Conservation (phyloP, 768 basidiomycete species). For the Agaricus blazei region DNA sequence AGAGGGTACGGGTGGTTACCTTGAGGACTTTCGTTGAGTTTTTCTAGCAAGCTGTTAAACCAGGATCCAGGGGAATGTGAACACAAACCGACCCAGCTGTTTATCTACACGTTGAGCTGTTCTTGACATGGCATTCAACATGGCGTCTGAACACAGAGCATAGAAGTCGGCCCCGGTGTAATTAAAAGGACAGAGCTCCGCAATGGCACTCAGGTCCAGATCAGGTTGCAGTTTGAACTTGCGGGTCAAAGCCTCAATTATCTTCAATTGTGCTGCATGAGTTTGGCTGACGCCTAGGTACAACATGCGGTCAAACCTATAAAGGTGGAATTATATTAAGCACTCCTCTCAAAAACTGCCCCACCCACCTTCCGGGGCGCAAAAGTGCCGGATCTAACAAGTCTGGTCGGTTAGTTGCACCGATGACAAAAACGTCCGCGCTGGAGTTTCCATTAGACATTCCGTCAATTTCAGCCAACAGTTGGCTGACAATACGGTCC, state of each 20-base stretch:
- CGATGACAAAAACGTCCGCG: slow-evolving; percentile 86
- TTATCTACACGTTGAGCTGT: slow-evolving; percentile 77
- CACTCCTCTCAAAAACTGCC: not conserved
- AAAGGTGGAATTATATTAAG: slow-evolving; percentile 1
- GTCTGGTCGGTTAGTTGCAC: slow-evolving; percentile 93
- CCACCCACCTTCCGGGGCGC: slow-evolving; percentile 73
- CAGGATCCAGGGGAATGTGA: not conserved
- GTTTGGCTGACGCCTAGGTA: slow-evolving; percentile 91
- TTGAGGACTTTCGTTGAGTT: slow-evolving; percentile 43
- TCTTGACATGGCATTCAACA: slow-evolving; percentile 91
- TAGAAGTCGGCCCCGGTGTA: slow-evolving; percentile 98
- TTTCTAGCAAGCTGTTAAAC: slow-evolving; percentile 21
- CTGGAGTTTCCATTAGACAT: slow-evolving; percentile 62
- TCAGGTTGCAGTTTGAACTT: slow-evolving; percentile 80
- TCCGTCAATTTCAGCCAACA: slow-evolving; percentile 91
- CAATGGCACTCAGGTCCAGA: slow-evolving; percentile 59
- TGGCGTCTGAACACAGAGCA: slow-evolving; percentile 93
- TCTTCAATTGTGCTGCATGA: slow-evolving; percentile 79
- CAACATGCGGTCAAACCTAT: slow-evolving; percentile 93
- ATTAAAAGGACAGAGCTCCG: slow-evolving; percentile 80
- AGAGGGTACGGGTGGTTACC: slow-evolving; percentile 56
- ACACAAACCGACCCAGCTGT: slow-evolving; percentile 52
- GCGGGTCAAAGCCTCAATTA: slow-evolving; percentile 85
- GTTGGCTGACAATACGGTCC: slow-evolving; percentile 95
- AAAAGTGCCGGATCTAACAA: slow-evolving; percentile 85